Evolutionary conservation across 2,329 filamentous ascomycete genomes (phyloP).

Genomic region (Trichoderma lentiforme): DNA sequence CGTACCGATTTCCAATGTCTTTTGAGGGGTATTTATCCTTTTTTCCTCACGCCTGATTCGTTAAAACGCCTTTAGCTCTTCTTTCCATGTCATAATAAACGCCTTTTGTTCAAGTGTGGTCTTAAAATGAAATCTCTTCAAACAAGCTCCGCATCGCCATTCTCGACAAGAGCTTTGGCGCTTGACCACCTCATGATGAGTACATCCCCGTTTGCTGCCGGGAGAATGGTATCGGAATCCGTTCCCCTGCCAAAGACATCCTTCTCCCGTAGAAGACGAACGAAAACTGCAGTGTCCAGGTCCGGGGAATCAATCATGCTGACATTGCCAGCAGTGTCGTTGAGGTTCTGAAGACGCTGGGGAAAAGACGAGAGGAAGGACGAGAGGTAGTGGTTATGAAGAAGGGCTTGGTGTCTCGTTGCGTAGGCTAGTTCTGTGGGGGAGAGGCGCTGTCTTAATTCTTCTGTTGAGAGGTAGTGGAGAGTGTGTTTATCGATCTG

Average conservation of each 20-base stretch:
- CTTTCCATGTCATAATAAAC: not conserved
- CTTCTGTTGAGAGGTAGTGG: slow-evolving; percentile 62
- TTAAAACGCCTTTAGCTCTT: not conserved
- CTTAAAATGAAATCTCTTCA: slow-evolving; percentile 32
- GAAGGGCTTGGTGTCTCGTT: slow-evolving; percentile 75
- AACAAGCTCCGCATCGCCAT: slow-evolving; percentile 56
- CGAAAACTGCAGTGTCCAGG: slow-evolving; percentile 77
- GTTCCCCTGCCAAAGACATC: slow-evolving; percentile 60
- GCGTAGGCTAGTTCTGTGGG: slow-evolving; percentile 77
- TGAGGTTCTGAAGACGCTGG: slow-evolving; percentile 71
- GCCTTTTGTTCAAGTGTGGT: not conserved
- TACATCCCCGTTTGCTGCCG: slow-evolving; percentile 60
- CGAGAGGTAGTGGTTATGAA: slow-evolving; percentile 78
- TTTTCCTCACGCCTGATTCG: not conserved
- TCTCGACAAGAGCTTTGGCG: slow-evolving; percentile 58
- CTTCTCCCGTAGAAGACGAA: slow-evolving; percentile 63
- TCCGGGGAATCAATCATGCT: slow-evolving; percentile 93
- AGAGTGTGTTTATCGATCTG: slow-evolving; percentile 75
- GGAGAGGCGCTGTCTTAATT: slow-evolving; percentile 63
- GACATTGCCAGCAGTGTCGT: slow-evolving; percentile 84
- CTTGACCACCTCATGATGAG: slow-evolving; percentile 73
- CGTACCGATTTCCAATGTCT: not conserved
- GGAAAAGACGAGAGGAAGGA: slow-evolving; percentile 87
- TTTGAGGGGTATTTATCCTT: not conserved
- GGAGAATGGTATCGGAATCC: slow-evolving; percentile 58